phyloP scores from a whole-genome alignment of 441 rosid genomes.

The Isatis lusitanica region DNA sequence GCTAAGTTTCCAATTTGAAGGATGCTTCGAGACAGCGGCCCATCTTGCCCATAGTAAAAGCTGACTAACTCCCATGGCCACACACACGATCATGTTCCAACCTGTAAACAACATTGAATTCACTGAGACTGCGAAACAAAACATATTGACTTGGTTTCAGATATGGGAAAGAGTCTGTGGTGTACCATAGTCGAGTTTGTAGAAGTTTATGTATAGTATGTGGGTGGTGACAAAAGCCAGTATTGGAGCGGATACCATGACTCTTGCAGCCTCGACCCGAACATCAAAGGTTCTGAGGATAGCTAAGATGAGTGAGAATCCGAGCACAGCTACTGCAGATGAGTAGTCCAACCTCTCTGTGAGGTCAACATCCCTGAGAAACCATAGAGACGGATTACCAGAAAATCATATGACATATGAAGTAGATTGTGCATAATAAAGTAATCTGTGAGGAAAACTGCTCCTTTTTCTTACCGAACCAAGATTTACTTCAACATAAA shows the following conservation, averaged over 20 bases:
- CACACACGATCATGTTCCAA: slow-evolving; percentile 93
- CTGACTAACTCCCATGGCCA: slow-evolving; percentile 69
- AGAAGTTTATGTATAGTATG: slow-evolving; percentile 76
- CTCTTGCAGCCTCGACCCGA: slow-evolving; percentile 77
- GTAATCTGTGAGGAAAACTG: slow-evolving; percentile 54
- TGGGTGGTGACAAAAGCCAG: slow-evolving; percentile 84
- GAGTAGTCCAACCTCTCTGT: slow-evolving; percentile 90
- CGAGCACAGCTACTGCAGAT: slow-evolving; percentile 81
- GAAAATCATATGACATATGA: not conserved
- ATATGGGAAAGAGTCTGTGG: slow-evolving; percentile 19
- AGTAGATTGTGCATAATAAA: not conserved
- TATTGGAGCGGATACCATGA: slow-evolving; percentile 92
- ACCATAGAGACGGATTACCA: slow-evolving; percentile 22
- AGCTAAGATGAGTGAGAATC: slow-evolving; percentile 76
- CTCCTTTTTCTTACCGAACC: slow-evolving; percentile 2
- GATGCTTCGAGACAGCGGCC: slow-evolving; percentile 74
- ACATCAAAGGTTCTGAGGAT: slow-evolving; percentile 67
- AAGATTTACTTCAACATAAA: not conserved
- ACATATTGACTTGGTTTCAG: not conserved
- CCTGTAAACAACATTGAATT: slow-evolving; percentile 49
- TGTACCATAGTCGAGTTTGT: slow-evolving; percentile 77
- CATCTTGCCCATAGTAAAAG: slow-evolving; percentile 89
- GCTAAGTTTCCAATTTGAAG: slow-evolving; percentile 85
- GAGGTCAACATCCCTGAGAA: slow-evolving; percentile 75
- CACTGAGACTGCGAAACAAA: not conserved